phyloP scores from a whole-genome alignment of 768 basidiomycete species.

The Tricholoma bakamatsutake region DNA sequence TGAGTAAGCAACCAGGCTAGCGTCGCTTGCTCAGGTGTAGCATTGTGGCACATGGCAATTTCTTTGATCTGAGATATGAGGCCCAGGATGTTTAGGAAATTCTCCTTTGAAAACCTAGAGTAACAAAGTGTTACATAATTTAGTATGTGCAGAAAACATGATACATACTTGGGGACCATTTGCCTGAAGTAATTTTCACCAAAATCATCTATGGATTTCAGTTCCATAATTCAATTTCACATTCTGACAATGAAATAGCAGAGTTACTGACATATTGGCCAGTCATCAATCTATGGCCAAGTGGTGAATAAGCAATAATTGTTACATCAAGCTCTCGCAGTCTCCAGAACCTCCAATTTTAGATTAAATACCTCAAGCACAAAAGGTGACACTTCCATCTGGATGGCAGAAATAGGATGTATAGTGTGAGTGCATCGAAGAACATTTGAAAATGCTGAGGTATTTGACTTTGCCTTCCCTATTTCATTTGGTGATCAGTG shows the following conservation, averaged over 20 bases:
- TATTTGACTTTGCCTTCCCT: constrained; percentile 40
- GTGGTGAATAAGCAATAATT: constrained; percentile 42
- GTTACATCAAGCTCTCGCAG: constrained; percentile 38
- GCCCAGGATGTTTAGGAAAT: constrained; percentile 25
- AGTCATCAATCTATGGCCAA: constrained; percentile 44
- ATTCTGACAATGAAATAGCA: neutral
- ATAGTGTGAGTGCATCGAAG: constrained; percentile 43
- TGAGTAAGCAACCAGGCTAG: constrained; percentile 36
- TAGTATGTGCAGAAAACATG: too few species aligned
- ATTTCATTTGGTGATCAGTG: neutral
- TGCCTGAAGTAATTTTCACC: constrained; percentile 30
- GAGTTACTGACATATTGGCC: constrained; percentile 29
- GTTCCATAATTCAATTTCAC: neutral
- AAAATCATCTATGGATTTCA: constrained; percentile 37
- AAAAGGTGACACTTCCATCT: constrained; percentile 40
- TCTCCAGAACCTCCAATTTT: constrained; percentile 30
- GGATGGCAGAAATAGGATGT: constrained; percentile 38
- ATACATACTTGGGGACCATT: constrained; percentile 26
- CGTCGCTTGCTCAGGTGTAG: constrained; percentile 35
- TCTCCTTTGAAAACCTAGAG: constrained; percentile 26
- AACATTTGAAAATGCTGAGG: constrained; percentile 42
- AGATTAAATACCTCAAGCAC: constrained; percentile 37
- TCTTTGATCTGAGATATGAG: constrained; percentile 26
- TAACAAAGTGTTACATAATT: neutral
- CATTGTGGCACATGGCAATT: constrained; percentile 24